Evolutionary conservation across 2,329 filamentous ascomycete species (phyloP).

Genomic region (Aureobasidium melanogenum): DNA sequence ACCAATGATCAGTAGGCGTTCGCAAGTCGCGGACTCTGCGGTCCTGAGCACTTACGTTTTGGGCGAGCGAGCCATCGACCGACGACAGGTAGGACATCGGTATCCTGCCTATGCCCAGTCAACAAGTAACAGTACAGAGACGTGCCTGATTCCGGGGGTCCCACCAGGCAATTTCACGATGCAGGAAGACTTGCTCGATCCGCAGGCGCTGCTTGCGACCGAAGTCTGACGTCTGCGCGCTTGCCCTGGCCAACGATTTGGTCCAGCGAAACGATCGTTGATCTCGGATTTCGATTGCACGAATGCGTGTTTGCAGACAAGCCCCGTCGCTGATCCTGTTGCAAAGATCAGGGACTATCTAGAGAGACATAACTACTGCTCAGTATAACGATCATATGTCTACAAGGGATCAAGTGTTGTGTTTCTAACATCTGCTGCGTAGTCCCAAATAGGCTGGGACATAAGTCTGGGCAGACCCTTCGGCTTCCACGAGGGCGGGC

Average conservation of each 20-base stretch:
- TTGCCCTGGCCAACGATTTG: neutral
- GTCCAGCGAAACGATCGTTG: neutral
- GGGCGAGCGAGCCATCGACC: slow-evolving; percentile 10
- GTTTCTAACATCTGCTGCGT: neutral
- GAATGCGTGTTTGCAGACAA: neutral
- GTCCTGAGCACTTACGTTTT: slow-evolving; percentile 4
- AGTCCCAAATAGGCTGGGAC: neutral
- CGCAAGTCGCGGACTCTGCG: neutral
- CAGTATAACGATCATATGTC: neutral
- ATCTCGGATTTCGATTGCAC: neutral
- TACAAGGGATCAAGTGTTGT: neutral
- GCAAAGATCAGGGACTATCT: neutral
- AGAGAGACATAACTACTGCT: neutral
- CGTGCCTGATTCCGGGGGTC: neutral
- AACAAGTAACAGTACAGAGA: neutral
- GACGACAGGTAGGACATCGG: slow-evolving; percentile 9
- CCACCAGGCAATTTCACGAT: neutral
- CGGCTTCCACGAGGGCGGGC: neutral
- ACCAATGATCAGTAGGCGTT: slow-evolving; percentile 5
- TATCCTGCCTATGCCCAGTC: neutral
- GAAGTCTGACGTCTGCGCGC: neutral
- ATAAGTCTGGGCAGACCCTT: neutral
- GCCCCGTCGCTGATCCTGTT: neutral
- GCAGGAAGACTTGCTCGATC: slow-evolving; percentile 10
- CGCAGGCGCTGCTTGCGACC: neutral